Base-by-base conservation (phyloP, 129 eudicot genomes). In the Tagetes erecta region DNA sequence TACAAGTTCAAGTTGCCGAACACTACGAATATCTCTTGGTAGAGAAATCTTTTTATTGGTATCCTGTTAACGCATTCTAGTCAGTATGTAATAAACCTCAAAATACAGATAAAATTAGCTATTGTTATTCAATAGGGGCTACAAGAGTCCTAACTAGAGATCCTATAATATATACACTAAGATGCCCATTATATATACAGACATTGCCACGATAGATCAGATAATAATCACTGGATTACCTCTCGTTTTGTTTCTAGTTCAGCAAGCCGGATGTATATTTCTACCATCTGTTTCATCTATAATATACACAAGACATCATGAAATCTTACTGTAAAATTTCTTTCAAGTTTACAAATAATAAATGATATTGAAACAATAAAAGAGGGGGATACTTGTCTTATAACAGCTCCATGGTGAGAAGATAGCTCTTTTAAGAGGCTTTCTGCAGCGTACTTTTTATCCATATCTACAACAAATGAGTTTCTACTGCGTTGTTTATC, bases 221-320 rank as follows among this genome's bases (percentile, higher is more conserved):
- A 53, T 67, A 42, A 4, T 73, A 46, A 41, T 73, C 34, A 4
- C 35, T 38, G 1, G 55, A 70, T 68, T 78, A 94, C 98, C 91
- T 94, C 98, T 81, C 90, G 82, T 81, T 86, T 94, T 58, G 95
- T 90, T 83, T 94, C 98, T 45, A 94, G 82, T 78, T 94, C 98
- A 40, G 98, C 98, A 79, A 94, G 98, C 84, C 87, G 87, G 63
- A 94, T 90, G 76, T 94, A 94, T 70, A 94, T 82, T 84, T 94
- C 98, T 74, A 90, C 97, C 90, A 94, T 86, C 78, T 94, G 98
- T 76, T 82, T 90, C 97, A 90, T 94, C 98, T 94, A 71, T 55
- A 67, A 64, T 36, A 56, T 3, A 76, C 40, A 86, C 46, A 40
- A 77, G 70, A 27, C 58, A 52, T 34, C 68, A 74, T 27, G 41